A percentile compares a stretch with the other conserved stretches of the same genome.
Conservation (phyloP, 495 filamentous ascomycete genomes). For the Annulohypoxylon maeteangense region DNA sequence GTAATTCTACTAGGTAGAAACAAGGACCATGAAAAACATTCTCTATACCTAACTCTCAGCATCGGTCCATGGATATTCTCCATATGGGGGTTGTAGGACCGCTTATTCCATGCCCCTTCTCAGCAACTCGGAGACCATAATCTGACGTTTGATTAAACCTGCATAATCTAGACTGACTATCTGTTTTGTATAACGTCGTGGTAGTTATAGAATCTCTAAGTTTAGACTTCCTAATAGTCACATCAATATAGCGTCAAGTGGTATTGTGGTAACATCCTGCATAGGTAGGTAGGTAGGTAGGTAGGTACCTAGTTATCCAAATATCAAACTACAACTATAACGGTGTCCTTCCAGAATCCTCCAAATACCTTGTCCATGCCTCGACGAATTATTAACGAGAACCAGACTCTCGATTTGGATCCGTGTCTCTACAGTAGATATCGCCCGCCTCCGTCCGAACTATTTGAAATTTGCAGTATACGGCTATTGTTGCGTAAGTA, state of each 20-base stretch:
- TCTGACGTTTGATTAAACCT: slow-evolving; percentile 25
- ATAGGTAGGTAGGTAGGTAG: too few species aligned
- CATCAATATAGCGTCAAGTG: not conserved
- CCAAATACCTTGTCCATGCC: not conserved
- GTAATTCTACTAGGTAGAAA: slow-evolving; percentile 24
- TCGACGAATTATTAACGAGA: slow-evolving; percentile 3
- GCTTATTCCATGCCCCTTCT: slow-evolving; percentile 28
- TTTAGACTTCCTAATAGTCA: not conserved
- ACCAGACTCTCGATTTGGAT: not conserved
- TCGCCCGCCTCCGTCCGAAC: slow-evolving; percentile 11
- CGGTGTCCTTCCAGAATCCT: not conserved
- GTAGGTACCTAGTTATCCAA: too few species aligned
- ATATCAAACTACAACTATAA: not conserved
- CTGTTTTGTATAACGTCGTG: slow-evolving; percentile 2
- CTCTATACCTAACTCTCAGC: too few species aligned
- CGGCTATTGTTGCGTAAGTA: not conserved
- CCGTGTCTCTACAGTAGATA: slow-evolving; percentile 1
- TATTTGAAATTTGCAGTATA: not conserved
- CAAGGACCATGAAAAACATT: not conserved
- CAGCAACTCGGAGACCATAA: slow-evolving; percentile 24
- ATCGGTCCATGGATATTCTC: not conserved
- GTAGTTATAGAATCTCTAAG: not conserved
- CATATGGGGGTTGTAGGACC: slow-evolving; percentile 4
- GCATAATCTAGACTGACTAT: slow-evolving; percentile 24
- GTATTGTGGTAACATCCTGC: not conserved